Conservation (phyloP, 2,329 filamentous ascomycete species). For the Ophiostoma montium region DNA sequence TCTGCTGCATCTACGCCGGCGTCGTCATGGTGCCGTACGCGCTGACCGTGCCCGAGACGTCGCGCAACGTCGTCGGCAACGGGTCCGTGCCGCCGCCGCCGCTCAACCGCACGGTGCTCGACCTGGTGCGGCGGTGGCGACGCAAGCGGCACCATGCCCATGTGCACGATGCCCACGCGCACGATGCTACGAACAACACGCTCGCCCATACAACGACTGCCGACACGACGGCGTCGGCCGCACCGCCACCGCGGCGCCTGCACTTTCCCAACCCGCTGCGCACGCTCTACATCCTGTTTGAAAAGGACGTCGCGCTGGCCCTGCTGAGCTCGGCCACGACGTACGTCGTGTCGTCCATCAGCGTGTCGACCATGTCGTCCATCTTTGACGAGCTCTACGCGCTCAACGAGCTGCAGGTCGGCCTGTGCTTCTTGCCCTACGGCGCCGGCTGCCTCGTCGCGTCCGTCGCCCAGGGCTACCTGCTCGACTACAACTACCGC, state of each 20-base stretch:
- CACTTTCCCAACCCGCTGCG: constrained; percentile 43
- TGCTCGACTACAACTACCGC: constrained; percentile 55
- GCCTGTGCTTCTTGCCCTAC: constrained; percentile 41
- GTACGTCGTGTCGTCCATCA: constrained; percentile 41
- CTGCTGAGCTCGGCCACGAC: constrained; percentile 38
- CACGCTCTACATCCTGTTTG: constrained; percentile 36
- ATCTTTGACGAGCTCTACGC: constrained; percentile 36
- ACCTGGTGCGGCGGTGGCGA: constrained; percentile 28
- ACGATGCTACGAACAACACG: too few species aligned
- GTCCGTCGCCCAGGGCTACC: constrained; percentile 39
- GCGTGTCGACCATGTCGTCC: constrained; percentile 37
- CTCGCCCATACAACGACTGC: too few species aligned
- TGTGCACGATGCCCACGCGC: too few species aligned
- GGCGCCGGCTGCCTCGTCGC: constrained; percentile 35
- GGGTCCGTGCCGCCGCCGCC: constrained; percentile 43
- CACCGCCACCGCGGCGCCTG: constrained; percentile 17
- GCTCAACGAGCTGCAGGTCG: constrained; percentile 35
- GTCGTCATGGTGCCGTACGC: constrained; percentile 39
- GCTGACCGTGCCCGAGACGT: constrained; percentile 44
- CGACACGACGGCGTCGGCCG: neutral
- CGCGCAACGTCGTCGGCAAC: constrained; percentile 46
- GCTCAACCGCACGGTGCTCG: constrained; percentile 43
- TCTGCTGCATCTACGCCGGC: constrained; percentile 41
- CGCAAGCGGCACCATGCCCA: neutral
- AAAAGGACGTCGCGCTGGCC: constrained; percentile 43